Conservation (phyloP, 257 asterid species). For the Euphrasia confusa region DNA sequence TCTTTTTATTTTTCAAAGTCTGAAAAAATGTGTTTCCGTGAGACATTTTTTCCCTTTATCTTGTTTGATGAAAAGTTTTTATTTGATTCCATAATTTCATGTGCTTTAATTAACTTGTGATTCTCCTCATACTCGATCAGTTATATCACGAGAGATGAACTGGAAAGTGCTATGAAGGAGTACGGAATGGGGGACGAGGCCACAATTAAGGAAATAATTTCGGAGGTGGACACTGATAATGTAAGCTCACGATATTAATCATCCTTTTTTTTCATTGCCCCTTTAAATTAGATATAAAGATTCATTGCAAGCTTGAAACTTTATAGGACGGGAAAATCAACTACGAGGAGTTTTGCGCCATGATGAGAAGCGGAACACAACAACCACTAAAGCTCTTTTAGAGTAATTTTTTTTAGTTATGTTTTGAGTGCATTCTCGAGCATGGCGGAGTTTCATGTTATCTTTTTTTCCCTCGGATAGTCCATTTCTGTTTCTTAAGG, state of each 20-base stretch:
- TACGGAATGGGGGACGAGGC: constrained; percentile 78
- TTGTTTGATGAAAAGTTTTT: too few relatives aligned
- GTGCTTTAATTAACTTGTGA: background rate
- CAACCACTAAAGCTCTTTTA: constrained; percentile 40
- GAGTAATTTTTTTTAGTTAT: background rate
- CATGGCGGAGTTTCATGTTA: too few relatives aligned
- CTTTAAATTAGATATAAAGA: background rate
- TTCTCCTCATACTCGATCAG: constrained; percentile 30
- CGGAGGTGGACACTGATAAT: constrained; percentile 85
- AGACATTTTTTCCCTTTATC: too few relatives aligned
- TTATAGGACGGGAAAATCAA: constrained; percentile 52
- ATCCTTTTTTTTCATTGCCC: background rate
- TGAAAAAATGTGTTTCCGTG: too few relatives aligned
- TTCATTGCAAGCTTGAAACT: constrained; percentile 10
- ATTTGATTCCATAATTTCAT: background rate
- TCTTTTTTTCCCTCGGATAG: background rate
- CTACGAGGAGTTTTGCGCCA: constrained; percentile 54
- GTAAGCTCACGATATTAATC: constrained; percentile 30
- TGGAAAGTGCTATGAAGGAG: constrained; percentile 76
- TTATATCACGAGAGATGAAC: constrained; percentile 72
- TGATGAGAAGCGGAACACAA: constrained; percentile 55
- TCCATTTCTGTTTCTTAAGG: background rate
- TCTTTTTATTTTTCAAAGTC: background rate
- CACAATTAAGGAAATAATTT: constrained; percentile 67
- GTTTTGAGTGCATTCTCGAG: background rate